A percentile compares a stretch with the other conserved stretches of the same genome.
Conservation (phyloP, 2,329 filamentous ascomycete species). For the Periconia sp. region DNA sequence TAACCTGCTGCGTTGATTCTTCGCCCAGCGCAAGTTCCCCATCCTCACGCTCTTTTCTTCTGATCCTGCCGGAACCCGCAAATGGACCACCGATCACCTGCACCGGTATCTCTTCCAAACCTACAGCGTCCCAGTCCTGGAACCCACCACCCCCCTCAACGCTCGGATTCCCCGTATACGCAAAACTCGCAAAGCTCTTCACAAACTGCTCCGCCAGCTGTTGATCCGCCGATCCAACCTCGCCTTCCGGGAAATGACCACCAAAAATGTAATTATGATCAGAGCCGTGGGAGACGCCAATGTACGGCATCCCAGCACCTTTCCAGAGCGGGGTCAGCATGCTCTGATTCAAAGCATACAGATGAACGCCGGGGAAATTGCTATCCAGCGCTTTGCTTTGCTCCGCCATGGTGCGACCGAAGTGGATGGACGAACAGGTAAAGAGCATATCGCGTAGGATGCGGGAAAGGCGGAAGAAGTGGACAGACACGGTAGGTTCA, state of each 20-base stretch:
- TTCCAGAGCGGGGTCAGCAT: conserved; percentile 14
- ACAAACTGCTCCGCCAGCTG: conserved; percentile 5
- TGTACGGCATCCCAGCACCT: conserved; percentile 13
- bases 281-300: conserved; percentile 8
- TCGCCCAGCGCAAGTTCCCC: not conserved
- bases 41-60: not conserved
- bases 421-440: conserved; percentile 17
- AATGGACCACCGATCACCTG: conserved; percentile 5
- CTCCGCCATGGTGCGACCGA: conserved; percentile 7
- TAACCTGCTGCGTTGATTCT: conserved; percentile 15
- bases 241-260: conserved; percentile 10
- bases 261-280: conserved; percentile 17
- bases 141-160: not conserved
- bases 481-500: conserved; percentile 8
- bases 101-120: not conserved
- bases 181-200: conserved; percentile 7
- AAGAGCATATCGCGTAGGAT: conserved; percentile 16
- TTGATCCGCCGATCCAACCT: conserved; percentile 1
- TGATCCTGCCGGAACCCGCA: not conserved
- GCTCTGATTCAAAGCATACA: conserved; percentile 15
- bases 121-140: not conserved
- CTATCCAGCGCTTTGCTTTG: not conserved
- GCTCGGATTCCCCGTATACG: conserved; percentile 9
- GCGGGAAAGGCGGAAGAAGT: conserved; percentile 13
- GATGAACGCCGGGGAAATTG: not conserved